phyloP scores from a whole-genome alignment of 2,329 filamentous ascomycete species.

The Chaetomiaceae sp. region DNA sequence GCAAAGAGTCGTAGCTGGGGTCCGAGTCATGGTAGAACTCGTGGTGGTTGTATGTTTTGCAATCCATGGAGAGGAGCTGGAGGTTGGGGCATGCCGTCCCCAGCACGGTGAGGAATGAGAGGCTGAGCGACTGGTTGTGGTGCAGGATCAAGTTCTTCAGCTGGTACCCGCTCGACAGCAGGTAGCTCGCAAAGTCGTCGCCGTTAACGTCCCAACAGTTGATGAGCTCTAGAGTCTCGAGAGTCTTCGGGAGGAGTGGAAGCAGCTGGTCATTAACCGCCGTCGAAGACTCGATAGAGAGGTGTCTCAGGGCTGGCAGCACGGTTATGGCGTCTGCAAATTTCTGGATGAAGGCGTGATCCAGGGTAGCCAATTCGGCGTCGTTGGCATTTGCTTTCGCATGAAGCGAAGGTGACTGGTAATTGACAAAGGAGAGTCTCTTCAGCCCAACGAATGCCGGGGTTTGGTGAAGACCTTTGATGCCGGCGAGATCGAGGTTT shows the following conservation, averaged over 20 bases:
- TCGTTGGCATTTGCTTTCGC: slow-evolving; percentile 39
- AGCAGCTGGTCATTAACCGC: slow-evolving; percentile 65
- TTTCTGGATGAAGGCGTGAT: slow-evolving; percentile 29
- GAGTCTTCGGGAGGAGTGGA: slow-evolving; percentile 58
- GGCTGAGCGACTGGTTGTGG: slow-evolving; percentile 73
- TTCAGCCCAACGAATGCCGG: slow-evolving; percentile 53
- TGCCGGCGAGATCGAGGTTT: slow-evolving; percentile 43
- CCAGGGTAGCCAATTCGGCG: slow-evolving; percentile 37
- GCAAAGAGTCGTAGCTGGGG: slow-evolving; percentile 65
- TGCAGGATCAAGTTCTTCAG: slow-evolving; percentile 65
- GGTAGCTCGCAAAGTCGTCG: slow-evolving; percentile 58
- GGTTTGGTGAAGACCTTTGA: slow-evolving; percentile 49
- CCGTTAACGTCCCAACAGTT: slow-evolving; percentile 76
- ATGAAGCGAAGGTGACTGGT: slow-evolving; percentile 50
- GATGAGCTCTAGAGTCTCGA: slow-evolving; percentile 66
- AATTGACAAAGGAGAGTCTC: slow-evolving; percentile 58
- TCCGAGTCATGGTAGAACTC: slow-evolving; percentile 65
- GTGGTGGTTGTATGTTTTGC: slow-evolving; percentile 71
- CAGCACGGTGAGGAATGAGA: slow-evolving; percentile 68
- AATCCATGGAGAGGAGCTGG: slow-evolving; percentile 67
- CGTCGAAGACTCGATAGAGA: slow-evolving; percentile 72
- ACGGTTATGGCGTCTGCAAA: slow-evolving; percentile 44
- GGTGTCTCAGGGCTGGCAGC: slow-evolving; percentile 59
- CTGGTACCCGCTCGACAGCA: slow-evolving; percentile 61
- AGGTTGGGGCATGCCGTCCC: slow-evolving; percentile 65